Base-by-base conservation (phyloP, 495 filamentous ascomycete species). In the Stereocaulon alpinum region DNA sequence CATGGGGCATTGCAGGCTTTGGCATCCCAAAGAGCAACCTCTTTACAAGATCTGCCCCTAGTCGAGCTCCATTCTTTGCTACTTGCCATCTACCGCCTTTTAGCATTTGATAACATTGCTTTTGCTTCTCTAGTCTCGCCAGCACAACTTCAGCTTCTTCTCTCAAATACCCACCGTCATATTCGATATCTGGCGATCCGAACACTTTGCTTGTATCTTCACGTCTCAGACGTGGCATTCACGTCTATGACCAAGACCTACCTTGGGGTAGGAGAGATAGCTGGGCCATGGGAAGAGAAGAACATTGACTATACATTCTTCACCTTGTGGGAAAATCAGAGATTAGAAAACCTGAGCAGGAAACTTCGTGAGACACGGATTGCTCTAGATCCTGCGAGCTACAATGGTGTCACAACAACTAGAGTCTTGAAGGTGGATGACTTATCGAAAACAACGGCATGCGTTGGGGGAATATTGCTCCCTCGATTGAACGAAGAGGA, bases 291-390 rank as follows among this genome's bases (percentile, higher is more conserved):
- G 80, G 94, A 99, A 69, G 89, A 84, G 22, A 80, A 77, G 56
- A 67, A 68, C 43, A 84, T 94, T 44, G 90, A 96, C 69, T 97
- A 92, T 73, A 80, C 83, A 30, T 92, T 95, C 69, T 74, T 97
- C 48, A 82, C 82, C 42, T 69, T 96, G 47, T 87, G 91, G 77
- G 91, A 95, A 69, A 83, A 89, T 63, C 70, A 74, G 32, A 71
- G 79, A 55, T 67, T 72, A 20, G 66, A 72, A 48, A 66, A 77
- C 41, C 64, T 78, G 40, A 62, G 68, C 50, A 71, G 66, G 17
- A 67, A 72, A 58, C 69, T 72, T 57, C 60, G 69, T 68, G 61
- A 72, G 72, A 68, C 79, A 65, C 66, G 62, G 45, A 58, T 68
- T 27, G 47, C 51, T 43, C 55, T 49, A 20, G 22, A 22, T 32